Conservation (phyloP, 768 basidiomycete genomes). For the Kwoniella bestiolae region DNA sequence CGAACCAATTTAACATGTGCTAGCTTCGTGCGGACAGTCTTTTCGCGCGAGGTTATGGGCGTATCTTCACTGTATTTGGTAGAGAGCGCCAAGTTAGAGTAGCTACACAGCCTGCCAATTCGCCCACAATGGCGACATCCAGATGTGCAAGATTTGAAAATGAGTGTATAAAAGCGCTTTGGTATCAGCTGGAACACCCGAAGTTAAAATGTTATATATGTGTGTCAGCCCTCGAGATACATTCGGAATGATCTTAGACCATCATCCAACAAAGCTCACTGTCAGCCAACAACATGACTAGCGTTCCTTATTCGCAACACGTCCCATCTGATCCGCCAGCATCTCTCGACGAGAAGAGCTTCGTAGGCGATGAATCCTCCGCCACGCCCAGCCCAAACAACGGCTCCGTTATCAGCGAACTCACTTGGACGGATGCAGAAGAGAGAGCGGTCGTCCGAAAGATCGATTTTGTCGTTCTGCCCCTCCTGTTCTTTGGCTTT, state of each 20-base stretch:
- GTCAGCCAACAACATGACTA: background rate
- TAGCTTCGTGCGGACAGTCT: no score
- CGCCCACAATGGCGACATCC: no score
- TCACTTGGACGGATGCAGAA: slow-evolving; percentile 22
- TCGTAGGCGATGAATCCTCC: background rate
- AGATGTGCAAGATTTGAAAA: no score
- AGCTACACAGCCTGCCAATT: no score
- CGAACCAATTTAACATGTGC: background rate
- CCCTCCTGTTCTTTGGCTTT: slow-evolving; percentile 36
- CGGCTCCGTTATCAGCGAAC: background rate
- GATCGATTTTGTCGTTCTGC: slow-evolving; percentile 48
- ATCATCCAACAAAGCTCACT: background rate
- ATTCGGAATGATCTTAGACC: no score
- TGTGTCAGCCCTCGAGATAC: no score
- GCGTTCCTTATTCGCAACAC: background rate
- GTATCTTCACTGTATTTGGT: no score
- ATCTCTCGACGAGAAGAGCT: background rate
- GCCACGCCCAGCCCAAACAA: background rate
- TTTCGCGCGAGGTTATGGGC: no score
- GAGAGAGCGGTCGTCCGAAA: slow-evolving; percentile 16
- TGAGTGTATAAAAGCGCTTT: no score
- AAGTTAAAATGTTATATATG: no score
- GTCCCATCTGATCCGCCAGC: background rate
- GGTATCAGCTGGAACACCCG: no score
- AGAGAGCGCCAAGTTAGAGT: no score